A percentile compares a stretch with the other conserved stretches of the same genome.
These are phyloP conservation scores for Solanum clarkiae DNA, from an alignment of 257 asterid genomes.

Conservation along the genomic window DNA sequence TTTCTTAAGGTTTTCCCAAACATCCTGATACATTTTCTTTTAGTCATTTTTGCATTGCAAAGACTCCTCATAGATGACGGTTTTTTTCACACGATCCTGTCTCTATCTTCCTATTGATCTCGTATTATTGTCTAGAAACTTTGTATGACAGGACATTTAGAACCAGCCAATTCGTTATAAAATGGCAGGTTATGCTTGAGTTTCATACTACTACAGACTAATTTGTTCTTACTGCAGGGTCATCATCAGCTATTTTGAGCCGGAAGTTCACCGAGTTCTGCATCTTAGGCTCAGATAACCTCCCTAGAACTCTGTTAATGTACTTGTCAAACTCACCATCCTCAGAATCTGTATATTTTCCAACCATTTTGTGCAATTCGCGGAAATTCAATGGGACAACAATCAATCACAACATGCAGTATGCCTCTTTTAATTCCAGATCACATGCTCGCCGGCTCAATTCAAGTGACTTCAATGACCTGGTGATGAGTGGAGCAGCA, in stretches of 20 bases:
- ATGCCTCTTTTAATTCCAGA: conserved; percentile 29
- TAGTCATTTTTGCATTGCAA: not conserved
- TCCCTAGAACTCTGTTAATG: conserved; percentile 78
- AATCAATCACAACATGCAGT: conserved; percentile 55
- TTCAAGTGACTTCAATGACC: conserved; percentile 36
- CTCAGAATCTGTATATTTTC: conserved; percentile 60
- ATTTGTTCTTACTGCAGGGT: conserved; percentile 33
- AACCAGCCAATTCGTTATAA: not conserved
- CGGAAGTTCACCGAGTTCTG: conserved; percentile 64
- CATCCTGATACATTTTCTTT: too few species aligned
- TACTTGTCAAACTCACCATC: conserved; percentile 71
- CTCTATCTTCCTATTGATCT: not conserved
- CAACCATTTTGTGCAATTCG: conserved; percentile 75
- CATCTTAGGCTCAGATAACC: conserved; percentile 64
- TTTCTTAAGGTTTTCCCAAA: too few species aligned
- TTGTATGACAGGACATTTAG: not conserved
- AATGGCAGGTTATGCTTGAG: not conserved
- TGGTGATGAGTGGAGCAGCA: conserved; percentile 59
- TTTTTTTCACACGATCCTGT: not conserved
- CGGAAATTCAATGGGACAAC: conserved; percentile 49
- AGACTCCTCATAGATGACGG: not conserved
- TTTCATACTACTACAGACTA: not conserved
- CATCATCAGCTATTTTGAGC: conserved; percentile 51
- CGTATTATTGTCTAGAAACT: not conserved
- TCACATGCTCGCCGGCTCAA: conserved; percentile 30